phyloP scores from a whole-genome alignment of 305 asterid genomes.

The Fraxinus albicans region DNA sequence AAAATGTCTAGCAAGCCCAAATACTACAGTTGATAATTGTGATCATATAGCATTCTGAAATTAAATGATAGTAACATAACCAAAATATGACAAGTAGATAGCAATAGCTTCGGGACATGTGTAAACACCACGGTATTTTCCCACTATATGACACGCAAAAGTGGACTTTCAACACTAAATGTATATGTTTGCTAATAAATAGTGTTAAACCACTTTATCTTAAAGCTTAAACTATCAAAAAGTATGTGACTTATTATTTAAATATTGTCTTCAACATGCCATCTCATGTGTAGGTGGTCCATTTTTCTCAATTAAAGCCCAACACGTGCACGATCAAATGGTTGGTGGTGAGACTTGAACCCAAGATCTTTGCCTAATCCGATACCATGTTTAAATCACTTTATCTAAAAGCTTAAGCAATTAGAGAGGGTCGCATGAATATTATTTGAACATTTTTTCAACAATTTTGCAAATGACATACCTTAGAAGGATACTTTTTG shows the following conservation, averaged over 20 bases:
- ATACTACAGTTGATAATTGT: background rate
- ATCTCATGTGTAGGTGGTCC: background rate
- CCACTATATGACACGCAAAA: background rate
- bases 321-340: background rate
- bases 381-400: background rate
- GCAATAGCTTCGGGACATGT: background rate
- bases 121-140: background rate
- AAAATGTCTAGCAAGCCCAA: background rate
- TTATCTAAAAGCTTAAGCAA: background rate
- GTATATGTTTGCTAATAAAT: background rate
- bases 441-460: background rate
- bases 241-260: background rate
- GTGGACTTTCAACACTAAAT: conserved; percentile 9
- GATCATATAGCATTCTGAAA: conserved; percentile 17
- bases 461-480: conserved; percentile 25
- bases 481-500: conserved; percentile 78
- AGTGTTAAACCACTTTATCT: background rate
- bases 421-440: background rate
- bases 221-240: background rate
- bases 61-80: background rate
- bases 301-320: background rate
- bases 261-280: background rate
- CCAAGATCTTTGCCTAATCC: background rate
- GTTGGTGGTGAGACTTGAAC: background rate
- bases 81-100: conserved; percentile 5